Base-by-base conservation (phyloP, 2,329 filamentous ascomycete species). In the Cladosporium cucumerinum region DNA sequence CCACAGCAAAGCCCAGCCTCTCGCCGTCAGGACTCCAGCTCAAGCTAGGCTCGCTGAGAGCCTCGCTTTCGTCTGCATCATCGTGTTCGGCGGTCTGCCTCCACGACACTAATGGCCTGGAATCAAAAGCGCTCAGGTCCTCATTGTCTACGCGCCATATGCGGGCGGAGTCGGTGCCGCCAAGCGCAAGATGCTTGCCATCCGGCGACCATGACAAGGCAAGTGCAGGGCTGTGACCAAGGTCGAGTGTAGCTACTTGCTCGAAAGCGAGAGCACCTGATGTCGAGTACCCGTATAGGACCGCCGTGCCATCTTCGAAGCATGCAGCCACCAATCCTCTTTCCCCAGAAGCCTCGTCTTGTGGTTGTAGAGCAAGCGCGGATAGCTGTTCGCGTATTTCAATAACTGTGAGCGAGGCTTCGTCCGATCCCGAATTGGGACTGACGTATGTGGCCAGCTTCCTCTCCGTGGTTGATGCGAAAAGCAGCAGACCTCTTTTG, bases 11-110 rank as follows among this genome's bases (percentile, higher is more conserved):
- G 1, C 80, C 81, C 64, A 86, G 75, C 69, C 79, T 82, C 69
- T 82, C 82, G n/a, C 83, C 82, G 71, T 85, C 81, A 14, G 76
- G 77, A 71, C 84, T 83, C 84, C 84, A 86, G 32, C 78, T 78
- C 60, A 86, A 73, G 66, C 71, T 75, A 10, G 75, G 75, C 66
- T 76, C 72, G 16, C 62, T 59, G 30, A 64, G 51, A 8, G 39
- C 61, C 23, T 70, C 57, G 25, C 66, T 69, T 28, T 69, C 66
- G 16, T 68, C 67, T 46, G 36, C 66, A 59, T 49, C 68, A 39
- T 65, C 65, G 8, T 43, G 55, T 23, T 69, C 68, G 8, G 66
- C 54, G 30, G 69, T 66, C 11, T 71, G 69, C 30, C 72, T 69
- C 74, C 74, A 76, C 0, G 69, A 72, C 1, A 75, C 65, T 0